Evolutionary conservation across 1,284 basidiomycete species (phyloP), one percentile per base, ranked within the genome.

Genomic region (Lignosus rhinocerotis): DNA sequence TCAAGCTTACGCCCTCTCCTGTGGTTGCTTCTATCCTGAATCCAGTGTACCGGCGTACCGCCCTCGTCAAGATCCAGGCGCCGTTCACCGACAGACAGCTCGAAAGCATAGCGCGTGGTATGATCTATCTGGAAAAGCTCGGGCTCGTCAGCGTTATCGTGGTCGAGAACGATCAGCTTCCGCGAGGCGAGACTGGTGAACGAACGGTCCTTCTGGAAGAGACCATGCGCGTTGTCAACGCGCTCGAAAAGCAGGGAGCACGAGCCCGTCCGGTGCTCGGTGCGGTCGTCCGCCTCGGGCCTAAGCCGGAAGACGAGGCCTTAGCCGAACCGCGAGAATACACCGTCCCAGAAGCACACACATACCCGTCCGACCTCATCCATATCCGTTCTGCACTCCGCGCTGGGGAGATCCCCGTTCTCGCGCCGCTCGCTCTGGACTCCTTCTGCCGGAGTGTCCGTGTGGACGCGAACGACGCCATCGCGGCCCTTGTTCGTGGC

Each of bases 41-140:
- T 70, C 94, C 94, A 5, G 84, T 93, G 50, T 81, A 86, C 66
- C 81, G 86, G 44, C 89, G 92, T 57, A 94, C 94, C 1, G 95
- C 95, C 1, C 85, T 99, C 9, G 96, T 99, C 70, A 99, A 99
- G 75, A 80, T 99, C 12, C 97, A 99, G 74, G 94, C 96, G 3
- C 97, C 97, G 0, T 99, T 99, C 73, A 93, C 87, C n/a, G 91
- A 97, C 73, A 83, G 88, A 11, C 97, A 99, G 72, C 87, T 99
- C 58, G 90, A 95, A 64, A 96, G 94, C 70, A 93, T 99, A 64
- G 88, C 92, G 32, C 87, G 92, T 43, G 97, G 97, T 47, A 86
- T 99, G 78, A 90, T 95, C 50, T 94, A 98, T 71, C 85, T 99
- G 50, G 93, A 96, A 73, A 96, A 94, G 70, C 88, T 99, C 31